phyloP scores from a whole-genome alignment of 768 basidiomycete genomes.

The Cystobasidiopsis lactophilus region DNA sequence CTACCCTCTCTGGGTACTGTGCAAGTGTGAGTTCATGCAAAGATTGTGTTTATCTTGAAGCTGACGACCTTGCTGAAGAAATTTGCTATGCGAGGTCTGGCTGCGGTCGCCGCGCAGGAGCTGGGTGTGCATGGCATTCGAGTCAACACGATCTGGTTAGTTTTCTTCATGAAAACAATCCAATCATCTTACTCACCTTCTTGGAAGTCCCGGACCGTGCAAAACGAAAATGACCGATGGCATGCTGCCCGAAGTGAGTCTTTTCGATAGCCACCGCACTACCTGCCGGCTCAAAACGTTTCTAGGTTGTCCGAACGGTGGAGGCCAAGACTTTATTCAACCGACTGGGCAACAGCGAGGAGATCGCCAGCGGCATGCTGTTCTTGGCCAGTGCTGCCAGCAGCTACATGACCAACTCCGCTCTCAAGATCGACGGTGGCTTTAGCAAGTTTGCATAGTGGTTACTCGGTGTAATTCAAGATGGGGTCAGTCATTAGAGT shows the following conservation, averaged over 20 bases:
- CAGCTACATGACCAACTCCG: conserved; percentile 4
- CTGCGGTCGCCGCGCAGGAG: neutral
- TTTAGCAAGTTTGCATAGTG: neutral
- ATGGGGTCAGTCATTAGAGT: no score
- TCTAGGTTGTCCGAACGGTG: neutral
- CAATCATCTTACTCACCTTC: neutral
- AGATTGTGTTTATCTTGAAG: no score
- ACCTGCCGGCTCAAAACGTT: neutral
- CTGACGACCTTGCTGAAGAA: no score
- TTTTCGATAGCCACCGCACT: neutral
- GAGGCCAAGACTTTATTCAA: neutral
- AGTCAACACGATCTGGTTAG: neutral
- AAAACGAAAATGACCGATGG: neutral
- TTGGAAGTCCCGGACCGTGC: neutral
- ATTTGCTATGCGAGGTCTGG: conserved; percentile 2
- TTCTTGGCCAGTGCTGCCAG: neutral
- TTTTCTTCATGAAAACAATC: neutral
- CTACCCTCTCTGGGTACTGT: no score
- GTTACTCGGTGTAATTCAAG: no score
- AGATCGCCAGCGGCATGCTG: neutral
- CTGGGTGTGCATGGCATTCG: neutral
- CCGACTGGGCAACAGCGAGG: neutral
- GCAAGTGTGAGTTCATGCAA: no score
- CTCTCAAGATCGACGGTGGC: conserved; percentile 9
- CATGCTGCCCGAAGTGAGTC: neutral